phyloP scores from a whole-genome alignment of 73 alveolate genomes.

The Paramecium sonneborni region DNA sequence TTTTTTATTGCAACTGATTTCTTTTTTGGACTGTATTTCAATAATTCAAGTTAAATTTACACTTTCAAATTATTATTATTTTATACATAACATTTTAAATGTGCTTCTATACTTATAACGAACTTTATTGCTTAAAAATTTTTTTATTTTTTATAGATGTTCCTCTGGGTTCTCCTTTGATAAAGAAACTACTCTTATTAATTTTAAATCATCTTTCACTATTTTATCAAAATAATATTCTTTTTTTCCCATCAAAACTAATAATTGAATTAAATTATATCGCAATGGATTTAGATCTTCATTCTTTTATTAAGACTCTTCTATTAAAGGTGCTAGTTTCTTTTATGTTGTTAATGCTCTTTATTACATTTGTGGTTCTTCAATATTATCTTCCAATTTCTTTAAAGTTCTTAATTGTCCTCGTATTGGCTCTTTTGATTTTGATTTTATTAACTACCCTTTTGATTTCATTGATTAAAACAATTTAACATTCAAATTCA shows the following conservation, averaged over 20 bases:
- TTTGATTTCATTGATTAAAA: not conserved
- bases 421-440: slow-evolving; percentile 29
- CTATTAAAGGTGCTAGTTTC: slow-evolving; percentile 7
- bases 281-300: slow-evolving; percentile 38
- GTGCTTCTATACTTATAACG: slow-evolving; percentile 30
- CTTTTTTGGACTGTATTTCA: slow-evolving; percentile 41
- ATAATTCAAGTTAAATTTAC: slow-evolving; percentile 48
- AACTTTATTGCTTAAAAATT: slow-evolving; percentile 43
- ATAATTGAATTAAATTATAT: slow-evolving; percentile 54
- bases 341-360: slow-evolving; percentile 43
- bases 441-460: not conserved
- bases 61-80: not conserved
- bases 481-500: not conserved
- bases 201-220: slow-evolving; percentile 7
- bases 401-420: slow-evolving; percentile 1
- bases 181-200: not conserved
- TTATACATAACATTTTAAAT: slow-evolving; percentile 39
- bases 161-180: slow-evolving; percentile 5
- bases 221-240: slow-evolving; percentile 57
- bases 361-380: slow-evolving; percentile 4
- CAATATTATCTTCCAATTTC: slow-evolving; percentile 33
- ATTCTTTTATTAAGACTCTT: not conserved
- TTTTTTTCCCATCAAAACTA: slow-evolving; percentile 57
- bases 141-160: not conserved
- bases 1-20: not conserved